Percentiles rank a stretch among this genome's conserved stretches.
Conservation (phyloP, 2,329 filamentous ascomycete genomes). For the Aspergillus jensenii region DNA sequence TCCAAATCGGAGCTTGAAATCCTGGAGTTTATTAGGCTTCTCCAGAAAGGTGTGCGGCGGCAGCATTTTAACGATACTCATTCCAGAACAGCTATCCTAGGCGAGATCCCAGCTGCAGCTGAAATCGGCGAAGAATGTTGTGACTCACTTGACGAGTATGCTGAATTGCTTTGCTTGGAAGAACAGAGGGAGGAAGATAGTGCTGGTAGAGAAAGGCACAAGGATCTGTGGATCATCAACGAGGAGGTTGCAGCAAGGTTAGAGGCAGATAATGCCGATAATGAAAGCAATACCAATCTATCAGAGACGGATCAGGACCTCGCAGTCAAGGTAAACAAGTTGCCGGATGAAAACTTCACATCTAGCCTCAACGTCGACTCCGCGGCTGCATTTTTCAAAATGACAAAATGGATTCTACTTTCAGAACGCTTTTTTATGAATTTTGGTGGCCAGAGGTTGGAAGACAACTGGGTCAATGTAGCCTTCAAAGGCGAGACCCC, state of each 20-base stretch:
- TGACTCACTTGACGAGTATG: slow-evolving; percentile 65
- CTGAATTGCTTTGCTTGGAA: slow-evolving; percentile 63
- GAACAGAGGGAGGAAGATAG: slow-evolving; percentile 65
- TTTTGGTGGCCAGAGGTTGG: slow-evolving; percentile 50
- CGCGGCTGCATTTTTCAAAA: slow-evolving; percentile 58
- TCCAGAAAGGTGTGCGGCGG: slow-evolving; percentile 54
- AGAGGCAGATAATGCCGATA: slow-evolving; percentile 16
- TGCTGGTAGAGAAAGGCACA: slow-evolving; percentile 61
- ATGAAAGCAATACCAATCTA: slow-evolving; percentile 12
- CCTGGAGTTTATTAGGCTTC: slow-evolving; percentile 63
- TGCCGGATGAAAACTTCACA: slow-evolving; percentile 27
- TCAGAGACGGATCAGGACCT: slow-evolving; percentile 17
- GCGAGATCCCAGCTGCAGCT: slow-evolving; percentile 67
- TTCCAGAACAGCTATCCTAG: slow-evolving; percentile 44
- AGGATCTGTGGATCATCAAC: slow-evolving; percentile 65
- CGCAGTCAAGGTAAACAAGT: background rate
- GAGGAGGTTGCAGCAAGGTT: slow-evolving; percentile 30
- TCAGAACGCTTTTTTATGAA: slow-evolving; percentile 77
- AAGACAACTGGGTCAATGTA: slow-evolving; percentile 67
- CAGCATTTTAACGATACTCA: slow-evolving; percentile 37
- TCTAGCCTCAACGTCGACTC: slow-evolving; percentile 38
- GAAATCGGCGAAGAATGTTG: slow-evolving; percentile 70
- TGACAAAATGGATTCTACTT: slow-evolving; percentile 62
- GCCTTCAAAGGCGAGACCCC: slow-evolving; percentile 57
- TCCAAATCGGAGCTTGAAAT: slow-evolving; percentile 77